Percentiles rank a stretch among this genome's conserved stretches.
These are phyloP conservation scores for Cladorrhinum sp. DNA, from an alignment of 2,329 filamentous ascomycete genomes.

Conservation along the genomic window DNA sequence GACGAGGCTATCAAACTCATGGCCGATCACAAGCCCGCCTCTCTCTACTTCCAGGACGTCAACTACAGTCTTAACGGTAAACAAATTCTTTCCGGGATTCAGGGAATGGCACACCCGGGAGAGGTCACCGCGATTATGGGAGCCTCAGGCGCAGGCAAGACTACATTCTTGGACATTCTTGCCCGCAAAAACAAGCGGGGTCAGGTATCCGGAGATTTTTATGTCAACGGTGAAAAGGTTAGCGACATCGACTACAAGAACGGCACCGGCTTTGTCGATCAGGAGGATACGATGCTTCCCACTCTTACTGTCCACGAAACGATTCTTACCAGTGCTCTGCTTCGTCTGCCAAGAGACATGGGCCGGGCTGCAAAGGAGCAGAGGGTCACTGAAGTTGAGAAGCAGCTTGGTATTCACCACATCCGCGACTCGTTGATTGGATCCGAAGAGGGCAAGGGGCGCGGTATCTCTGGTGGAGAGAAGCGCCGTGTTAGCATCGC, in stretches of 20 bases:
- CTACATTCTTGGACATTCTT: constrained; percentile 92
- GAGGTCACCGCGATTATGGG: constrained; percentile 98
- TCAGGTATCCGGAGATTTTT: constrained; percentile 73
- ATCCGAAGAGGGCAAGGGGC: constrained; percentile 89
- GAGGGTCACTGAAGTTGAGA: constrained; percentile 87
- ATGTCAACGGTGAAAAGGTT: constrained; percentile 90
- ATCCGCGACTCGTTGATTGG: constrained; percentile 95
- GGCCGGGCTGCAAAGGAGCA: constrained; percentile 83
- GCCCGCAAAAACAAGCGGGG: constrained; percentile 97
- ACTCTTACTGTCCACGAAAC: constrained; percentile 98
- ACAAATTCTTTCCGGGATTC: constrained; percentile 74
- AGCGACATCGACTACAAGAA: constrained; percentile 80
- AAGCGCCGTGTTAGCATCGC: constrained; percentile 95
- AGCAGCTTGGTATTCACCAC: constrained; percentile 88
- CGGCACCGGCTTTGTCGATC: constrained; percentile 94
- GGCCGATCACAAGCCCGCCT: constrained; percentile 85
- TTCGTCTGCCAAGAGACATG: constrained; percentile 93
- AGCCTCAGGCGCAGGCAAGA: constrained; percentile 95
- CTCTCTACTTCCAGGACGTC: constrained; percentile 84
- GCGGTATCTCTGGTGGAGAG: constrained; percentile 95
- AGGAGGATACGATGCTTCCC: constrained; percentile 94
- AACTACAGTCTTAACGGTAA: constrained; percentile 85
- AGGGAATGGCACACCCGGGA: constrained; percentile 88
- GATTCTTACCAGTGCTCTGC: constrained; percentile 86
- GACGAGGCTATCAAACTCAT: constrained; percentile 85